phyloP scores from a whole-genome alignment of 768 basidiomycete species.

The Podaxis pistillaris region DNA sequence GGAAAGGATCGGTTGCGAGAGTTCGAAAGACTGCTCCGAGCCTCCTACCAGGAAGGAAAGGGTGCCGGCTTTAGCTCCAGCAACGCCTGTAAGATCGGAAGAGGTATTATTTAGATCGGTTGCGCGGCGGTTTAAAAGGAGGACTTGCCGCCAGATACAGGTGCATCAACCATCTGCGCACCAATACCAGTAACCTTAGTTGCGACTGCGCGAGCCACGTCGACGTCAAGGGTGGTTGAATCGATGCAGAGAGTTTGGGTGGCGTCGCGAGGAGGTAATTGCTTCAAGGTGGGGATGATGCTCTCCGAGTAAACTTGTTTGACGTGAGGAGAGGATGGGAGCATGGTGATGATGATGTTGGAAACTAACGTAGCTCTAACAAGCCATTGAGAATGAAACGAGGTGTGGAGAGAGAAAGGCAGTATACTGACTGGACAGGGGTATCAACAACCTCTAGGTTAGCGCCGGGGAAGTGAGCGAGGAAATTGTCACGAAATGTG shows the following conservation, averaged over 20 bases:
- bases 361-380: constrained; percentile 63
- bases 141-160: constrained; percentile 84
- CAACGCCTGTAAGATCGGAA: constrained; percentile 53
- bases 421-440: constrained; percentile 68
- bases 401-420: neutral
- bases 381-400: neutral
- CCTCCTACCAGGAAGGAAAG: constrained; percentile 94
- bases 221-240: constrained; percentile 87
- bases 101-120: constrained; percentile 3
- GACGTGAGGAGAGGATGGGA: constrained; percentile 91
- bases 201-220: constrained; percentile 67
- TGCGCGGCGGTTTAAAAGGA: neutral
- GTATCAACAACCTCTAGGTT: constrained; percentile 55
- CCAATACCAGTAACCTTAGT: constrained; percentile 48
- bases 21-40: constrained; percentile 51
- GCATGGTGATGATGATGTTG: constrained; percentile 79
- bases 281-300: constrained; percentile 61
- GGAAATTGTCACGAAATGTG: constrained; percentile 56
- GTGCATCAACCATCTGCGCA: constrained; percentile 86
- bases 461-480: constrained; percentile 55
- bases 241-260: constrained; percentile 72
- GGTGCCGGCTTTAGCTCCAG: constrained; percentile 84
- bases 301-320: constrained; percentile 69
- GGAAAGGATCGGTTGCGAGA: constrained; percentile 57
- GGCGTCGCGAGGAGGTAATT: constrained; percentile 37